Percentiles rank a stretch among this genome's conserved stretches.
Evolutionary conservation across 805 yeast species (phyloP).

Genomic region (Starmerella vitae): DNA sequence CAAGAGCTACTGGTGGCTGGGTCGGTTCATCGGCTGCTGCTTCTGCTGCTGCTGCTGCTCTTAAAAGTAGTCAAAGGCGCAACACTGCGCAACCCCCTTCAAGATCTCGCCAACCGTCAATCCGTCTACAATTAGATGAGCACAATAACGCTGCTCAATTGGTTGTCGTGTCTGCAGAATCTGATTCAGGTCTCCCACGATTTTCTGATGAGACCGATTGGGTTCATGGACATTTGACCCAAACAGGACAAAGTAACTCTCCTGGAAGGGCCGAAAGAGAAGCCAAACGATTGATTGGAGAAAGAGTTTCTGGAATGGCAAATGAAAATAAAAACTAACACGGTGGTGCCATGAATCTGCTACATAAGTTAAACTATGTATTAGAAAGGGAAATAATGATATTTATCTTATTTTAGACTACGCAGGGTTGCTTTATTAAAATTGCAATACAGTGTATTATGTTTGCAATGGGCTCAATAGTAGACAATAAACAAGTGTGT

Average conservation of each 20-base stretch:
- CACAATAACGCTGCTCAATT: constrained; percentile 16
- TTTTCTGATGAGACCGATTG: background rate
- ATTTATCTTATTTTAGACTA: too few species aligned
- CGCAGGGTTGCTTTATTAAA: too few species aligned
- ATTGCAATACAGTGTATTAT: too few species aligned
- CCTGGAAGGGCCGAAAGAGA: constrained; percentile 15
- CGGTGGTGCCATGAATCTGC: too few species aligned
- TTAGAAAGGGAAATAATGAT: too few species aligned
- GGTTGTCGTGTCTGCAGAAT: constrained; percentile 4
- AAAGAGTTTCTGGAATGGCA: constrained; percentile 9
- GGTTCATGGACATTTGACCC: background rate
- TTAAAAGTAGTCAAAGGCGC: constrained; percentile 11
- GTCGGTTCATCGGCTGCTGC: too few species aligned
- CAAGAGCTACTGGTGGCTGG: too few species aligned
- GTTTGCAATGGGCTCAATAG: too few species aligned
- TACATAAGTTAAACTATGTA: too few species aligned
- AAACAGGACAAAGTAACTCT: background rate
- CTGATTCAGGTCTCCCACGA: background rate
- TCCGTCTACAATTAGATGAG: constrained; percentile 19
- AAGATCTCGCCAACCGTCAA: constrained; percentile 15
- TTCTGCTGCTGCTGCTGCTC: constrained; percentile 17
- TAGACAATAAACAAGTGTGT: too few species aligned
- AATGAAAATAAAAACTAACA: background rate
- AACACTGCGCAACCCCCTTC: constrained; percentile 15
- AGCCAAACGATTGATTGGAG: constrained; percentile 11